These are phyloP conservation scores for Beta vulgaris DNA, from an alignment of 148 eudicot genomes.

Conservation along the genomic window DNA sequence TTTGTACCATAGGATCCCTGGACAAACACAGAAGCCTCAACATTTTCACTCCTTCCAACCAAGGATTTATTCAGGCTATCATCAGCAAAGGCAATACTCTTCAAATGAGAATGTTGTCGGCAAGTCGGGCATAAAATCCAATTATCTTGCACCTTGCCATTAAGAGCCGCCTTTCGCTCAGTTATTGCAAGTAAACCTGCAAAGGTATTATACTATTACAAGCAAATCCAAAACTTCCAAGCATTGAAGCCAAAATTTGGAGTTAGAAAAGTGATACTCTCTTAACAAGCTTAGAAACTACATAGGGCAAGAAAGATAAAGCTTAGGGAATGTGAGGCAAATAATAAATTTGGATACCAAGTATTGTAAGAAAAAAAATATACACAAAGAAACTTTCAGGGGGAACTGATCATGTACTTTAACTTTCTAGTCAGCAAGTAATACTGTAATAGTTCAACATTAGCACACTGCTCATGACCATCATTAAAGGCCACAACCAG, in stretches of 20 bases:
- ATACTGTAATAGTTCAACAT: neutral
- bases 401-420: neutral
- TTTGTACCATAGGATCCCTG: conserved; percentile 96
- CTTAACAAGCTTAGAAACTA: neutral
- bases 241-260: neutral
- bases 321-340: neutral
- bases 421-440: no score
- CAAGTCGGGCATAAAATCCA: conserved; percentile 94
- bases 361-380: neutral
- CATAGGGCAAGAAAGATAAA: neutral
- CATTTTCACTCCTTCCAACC: conserved; percentile 26
- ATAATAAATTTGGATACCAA: neutral
- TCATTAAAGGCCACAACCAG: neutral
- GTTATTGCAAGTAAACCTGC: conserved; percentile 78
- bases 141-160: conserved; percentile 42
- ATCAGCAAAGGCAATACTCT: conserved; percentile 81
- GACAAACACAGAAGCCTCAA: conserved; percentile 64
- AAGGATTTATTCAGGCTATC: conserved; percentile 45
- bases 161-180: conserved; percentile 39
- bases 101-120: conserved; percentile 68
- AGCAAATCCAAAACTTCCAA: neutral
- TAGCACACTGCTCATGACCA: neutral
- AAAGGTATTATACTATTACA: neutral
- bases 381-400: neutral
- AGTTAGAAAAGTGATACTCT: neutral